Percentiles rank a stretch among this genome's conserved stretches.
These are phyloP conservation scores for Pichia manshurica DNA, from an alignment of 805 yeast species.

Conservation along the genomic window DNA sequence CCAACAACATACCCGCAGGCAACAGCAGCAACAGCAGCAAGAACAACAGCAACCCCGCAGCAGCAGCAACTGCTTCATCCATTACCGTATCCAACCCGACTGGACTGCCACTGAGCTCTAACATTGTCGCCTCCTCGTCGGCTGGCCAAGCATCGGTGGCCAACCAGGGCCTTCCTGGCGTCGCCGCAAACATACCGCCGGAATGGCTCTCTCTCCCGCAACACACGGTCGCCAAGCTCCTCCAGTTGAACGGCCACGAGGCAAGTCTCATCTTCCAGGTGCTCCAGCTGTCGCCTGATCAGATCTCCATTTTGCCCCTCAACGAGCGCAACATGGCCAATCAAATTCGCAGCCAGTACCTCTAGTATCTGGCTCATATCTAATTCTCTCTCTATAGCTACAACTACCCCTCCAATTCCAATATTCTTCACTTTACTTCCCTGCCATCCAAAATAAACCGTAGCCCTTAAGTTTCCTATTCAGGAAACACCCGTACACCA, in stretches of 20 bases:
- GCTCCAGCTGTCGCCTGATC: conserved; percentile 43
- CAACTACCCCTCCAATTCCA: too few relatives aligned
- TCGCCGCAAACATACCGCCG: conserved; percentile 23
- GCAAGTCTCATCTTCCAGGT: conserved; percentile 53
- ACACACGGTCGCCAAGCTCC: conserved; percentile 44
- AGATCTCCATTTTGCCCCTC: conserved; percentile 43
- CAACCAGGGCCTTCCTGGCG: neutral
- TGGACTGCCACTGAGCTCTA: neutral
- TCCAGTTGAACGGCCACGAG: conserved; percentile 49
- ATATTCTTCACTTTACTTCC: too few relatives aligned
- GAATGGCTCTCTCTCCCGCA: conserved; percentile 47
- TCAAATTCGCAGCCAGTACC: conserved; percentile 49
- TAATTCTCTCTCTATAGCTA: too few relatives aligned
- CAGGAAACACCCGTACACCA: neutral
- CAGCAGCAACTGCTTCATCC: conserved; percentile 8
- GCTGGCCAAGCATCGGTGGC: neutral
- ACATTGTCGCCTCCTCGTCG: neutral
- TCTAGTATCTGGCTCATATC: conserved; percentile 18
- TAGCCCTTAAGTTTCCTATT: too few relatives aligned
- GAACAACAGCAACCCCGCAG: conserved; percentile 11
- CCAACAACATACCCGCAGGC: conserved; percentile 27
- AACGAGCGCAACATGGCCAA: conserved; percentile 52
- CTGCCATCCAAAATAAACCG: too few relatives aligned
- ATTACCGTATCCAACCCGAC: neutral
- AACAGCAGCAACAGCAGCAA: conserved; percentile 12